Evolutionary conservation across 2,329 filamentous ascomycete genomes (phyloP).

Genomic region (Zelopaecilomyces penicillatus): DNA sequence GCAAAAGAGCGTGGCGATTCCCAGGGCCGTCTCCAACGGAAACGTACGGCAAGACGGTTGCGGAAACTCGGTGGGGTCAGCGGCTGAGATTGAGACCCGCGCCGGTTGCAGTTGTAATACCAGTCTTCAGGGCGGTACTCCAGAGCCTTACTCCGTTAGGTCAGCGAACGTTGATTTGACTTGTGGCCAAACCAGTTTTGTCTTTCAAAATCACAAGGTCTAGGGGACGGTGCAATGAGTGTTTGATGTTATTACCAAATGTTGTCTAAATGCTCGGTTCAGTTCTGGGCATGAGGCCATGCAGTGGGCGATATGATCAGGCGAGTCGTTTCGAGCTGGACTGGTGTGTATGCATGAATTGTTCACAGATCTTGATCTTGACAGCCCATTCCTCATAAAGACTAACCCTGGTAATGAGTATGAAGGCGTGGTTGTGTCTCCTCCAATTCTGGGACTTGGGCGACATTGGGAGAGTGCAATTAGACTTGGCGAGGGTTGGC

Average conservation of each 20-base stretch:
- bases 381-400: not conserved
- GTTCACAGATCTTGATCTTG: slow-evolving; percentile 2
- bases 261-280: slow-evolving; percentile 1
- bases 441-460: not conserved
- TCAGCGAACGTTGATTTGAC: slow-evolving; percentile 4
- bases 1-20: slow-evolving; percentile 14
- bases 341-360: not conserved
- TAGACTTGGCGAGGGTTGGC: no score
- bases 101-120: slow-evolving; percentile 8
- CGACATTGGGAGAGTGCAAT: not conserved
- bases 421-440: not conserved
- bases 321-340: not conserved
- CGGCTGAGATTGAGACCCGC: slow-evolving; percentile 17
- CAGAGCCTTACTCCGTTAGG: not conserved
- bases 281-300: slow-evolving; percentile 13
- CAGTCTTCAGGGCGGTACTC: slow-evolving; percentile 6
- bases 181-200: not conserved
- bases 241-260: slow-evolving; percentile 1
- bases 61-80: slow-evolving; percentile 16
- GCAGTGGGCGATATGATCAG: slow-evolving; percentile 2
- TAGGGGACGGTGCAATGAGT: slow-evolving; percentile 1
- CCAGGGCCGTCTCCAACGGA: slow-evolving; percentile 18
- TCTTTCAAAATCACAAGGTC: not conserved
- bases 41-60: slow-evolving; percentile 14
- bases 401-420: not conserved